These are phyloP conservation scores for Vitellaria paradoxa DNA, from an alignment of 179 eudicot genomes.

Conservation along the genomic window DNA sequence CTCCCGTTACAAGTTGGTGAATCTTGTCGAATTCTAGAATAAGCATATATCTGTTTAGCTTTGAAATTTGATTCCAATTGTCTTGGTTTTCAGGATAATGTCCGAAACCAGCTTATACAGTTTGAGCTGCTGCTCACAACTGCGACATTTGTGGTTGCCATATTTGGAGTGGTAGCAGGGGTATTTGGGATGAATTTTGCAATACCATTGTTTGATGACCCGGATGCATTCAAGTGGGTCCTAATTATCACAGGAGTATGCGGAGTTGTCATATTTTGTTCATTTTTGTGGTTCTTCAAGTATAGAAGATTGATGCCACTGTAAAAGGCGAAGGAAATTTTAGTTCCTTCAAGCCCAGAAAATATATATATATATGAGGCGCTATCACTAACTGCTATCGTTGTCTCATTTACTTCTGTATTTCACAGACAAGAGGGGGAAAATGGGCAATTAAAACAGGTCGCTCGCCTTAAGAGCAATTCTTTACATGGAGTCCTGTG, in stretches of 20 bases:
- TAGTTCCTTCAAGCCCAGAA: background rate
- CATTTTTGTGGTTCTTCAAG: constrained; percentile 82
- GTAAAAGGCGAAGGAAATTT: constrained; percentile 29
- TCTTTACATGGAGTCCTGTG: background rate
- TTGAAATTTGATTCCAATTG: background rate
- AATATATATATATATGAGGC: too few relatives aligned
- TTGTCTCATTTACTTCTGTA: background rate
- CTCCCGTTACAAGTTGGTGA: background rate
- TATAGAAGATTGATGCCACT: constrained; percentile 84
- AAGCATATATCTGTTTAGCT: background rate
- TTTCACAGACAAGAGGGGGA: background rate
- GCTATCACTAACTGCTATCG: background rate
- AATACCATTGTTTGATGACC: constrained; percentile 56
- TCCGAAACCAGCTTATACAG: constrained; percentile 94
- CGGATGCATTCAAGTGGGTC: constrained; percentile 80
- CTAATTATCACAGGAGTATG: constrained; percentile 64
- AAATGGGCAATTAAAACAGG: background rate
- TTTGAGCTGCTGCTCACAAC: constrained; percentile 88
- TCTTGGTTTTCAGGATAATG: constrained; percentile 64
- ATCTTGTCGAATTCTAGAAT: background rate
- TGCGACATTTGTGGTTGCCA: constrained; percentile 94
- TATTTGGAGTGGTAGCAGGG: constrained; percentile 92
- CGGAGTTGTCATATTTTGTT: constrained; percentile 57
- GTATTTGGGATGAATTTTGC: constrained; percentile 91
- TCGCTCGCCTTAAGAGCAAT: background rate